Evolutionary conservation across 1,139 yeast species (phyloP).

Genomic region (Blastobotrys ciferrii): DNA sequence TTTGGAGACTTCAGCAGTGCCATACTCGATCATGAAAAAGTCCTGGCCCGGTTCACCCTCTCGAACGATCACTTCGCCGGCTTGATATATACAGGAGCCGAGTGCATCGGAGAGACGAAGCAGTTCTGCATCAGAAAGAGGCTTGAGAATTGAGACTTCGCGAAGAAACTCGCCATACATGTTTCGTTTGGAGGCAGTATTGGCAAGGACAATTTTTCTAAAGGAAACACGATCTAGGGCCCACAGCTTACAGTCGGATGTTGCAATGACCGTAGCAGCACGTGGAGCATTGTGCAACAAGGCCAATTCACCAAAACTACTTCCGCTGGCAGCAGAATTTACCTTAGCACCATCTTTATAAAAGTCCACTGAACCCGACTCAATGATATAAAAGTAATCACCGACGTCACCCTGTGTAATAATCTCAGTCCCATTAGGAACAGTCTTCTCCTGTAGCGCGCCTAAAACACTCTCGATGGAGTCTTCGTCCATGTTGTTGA

Average conservation of each 20-base stretch:
- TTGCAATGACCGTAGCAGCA: conserved; percentile 90
- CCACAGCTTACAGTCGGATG: conserved; percentile 74
- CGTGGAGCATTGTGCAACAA: conserved; percentile 97
- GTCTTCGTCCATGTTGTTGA: conserved; percentile 69
- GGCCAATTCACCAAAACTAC: conserved; percentile 95
- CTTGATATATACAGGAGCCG: conserved; percentile 67
- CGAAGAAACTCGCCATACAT: conserved; percentile 88
- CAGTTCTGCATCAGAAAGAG: conserved; percentile 76
- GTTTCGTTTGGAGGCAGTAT: conserved; percentile 84
- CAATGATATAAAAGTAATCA: conserved; percentile 88
- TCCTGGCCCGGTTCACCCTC: conserved; percentile 94
- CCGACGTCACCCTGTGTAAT: conserved; percentile 97
- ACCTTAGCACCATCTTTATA: conserved; percentile 72
- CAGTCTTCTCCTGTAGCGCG: conserved; percentile 72
- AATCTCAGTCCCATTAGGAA: conserved; percentile 60
- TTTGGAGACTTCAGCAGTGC: conserved; percentile 72
- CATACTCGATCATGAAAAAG: conserved; percentile 85
- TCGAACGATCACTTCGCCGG: conserved; percentile 72
- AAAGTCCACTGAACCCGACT: conserved; percentile 79
- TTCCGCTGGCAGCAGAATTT: conserved; percentile 74
- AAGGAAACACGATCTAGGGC: conserved; percentile 91
- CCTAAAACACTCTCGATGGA: conserved; percentile 74
- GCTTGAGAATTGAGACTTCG: conserved; percentile 76
- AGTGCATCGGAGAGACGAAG: conserved; percentile 93
- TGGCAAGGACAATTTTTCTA: conserved; percentile 84